These are phyloP conservation scores for Saururus chinensis DNA, from an alignment of 164 flowering plant genomes.

Conservation along the genomic window DNA sequence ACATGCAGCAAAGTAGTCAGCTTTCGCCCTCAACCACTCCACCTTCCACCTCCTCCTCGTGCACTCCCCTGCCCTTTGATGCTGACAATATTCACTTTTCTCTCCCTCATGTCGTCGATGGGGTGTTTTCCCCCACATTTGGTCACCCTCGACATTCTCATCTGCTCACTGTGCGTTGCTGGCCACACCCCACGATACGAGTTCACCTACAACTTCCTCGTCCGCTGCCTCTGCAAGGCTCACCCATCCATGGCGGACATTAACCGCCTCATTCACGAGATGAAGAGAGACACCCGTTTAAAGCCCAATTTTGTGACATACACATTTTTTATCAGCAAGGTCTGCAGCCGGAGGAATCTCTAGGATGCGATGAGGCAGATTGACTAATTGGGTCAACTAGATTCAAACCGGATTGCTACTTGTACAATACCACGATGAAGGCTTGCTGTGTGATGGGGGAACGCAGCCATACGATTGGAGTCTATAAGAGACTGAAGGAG, in stretches of 20 bases:
- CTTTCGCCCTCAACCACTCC: conserved; percentile 52
- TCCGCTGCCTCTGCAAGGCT: conserved; percentile 53
- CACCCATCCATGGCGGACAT: conserved; percentile 32
- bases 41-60: conserved; percentile 57
- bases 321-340: conserved; percentile 77
- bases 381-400: conserved; percentile 39
- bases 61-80: conserved; percentile 25
- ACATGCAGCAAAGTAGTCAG: conserved; percentile 42
- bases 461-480: conserved; percentile 54
- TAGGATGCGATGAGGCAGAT: conserved; percentile 61
- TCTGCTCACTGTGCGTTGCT: conserved; percentile 50
- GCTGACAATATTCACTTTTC: conserved; percentile 21
- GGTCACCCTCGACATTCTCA: conserved; percentile 51
- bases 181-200: conserved; percentile 40
- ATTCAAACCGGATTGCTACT: conserved; percentile 70
- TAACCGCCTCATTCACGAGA: conserved; percentile 47
- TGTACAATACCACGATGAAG: conserved; percentile 91
- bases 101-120: conserved; percentile 48
- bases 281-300: conserved; percentile 24
- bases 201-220: conserved; percentile 63
- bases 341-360: conserved; percentile 64
- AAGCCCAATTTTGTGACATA: conserved; percentile 76
- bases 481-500: conserved; percentile 69
- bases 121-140: conserved; percentile 54
- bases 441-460: conserved; percentile 56